Base-by-base conservation (phyloP, 1,284 basidiomycete genomes). In the Apiotrichum brassicae region DNA sequence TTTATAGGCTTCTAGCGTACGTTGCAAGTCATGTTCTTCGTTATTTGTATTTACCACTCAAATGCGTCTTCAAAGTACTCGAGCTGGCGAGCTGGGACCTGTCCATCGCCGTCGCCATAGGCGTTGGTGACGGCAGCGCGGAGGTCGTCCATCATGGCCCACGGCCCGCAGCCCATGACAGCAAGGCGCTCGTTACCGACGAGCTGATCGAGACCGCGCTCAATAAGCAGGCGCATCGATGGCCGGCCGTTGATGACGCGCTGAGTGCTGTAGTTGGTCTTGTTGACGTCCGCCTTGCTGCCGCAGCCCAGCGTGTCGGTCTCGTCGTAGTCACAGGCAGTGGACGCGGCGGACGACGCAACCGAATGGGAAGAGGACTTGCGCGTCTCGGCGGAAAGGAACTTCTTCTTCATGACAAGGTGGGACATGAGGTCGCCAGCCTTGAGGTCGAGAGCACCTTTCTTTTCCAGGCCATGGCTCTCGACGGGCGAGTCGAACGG, bases 61-160 rank as follows among this genome's bases (percentile, higher is more conserved):
- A 62, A 64, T 24, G 49, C 46, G 38, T 64, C 61, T 43, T 62
- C 62, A 43, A 62, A 67, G 45, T 65, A 64, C 43, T 62, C 61
- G 9, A 65, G 33, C 43, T 51, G 48, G 1, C 36, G 30, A 0
- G 53, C 57, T 2, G 43, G 34, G 1, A 60, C 52, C 41, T 58
- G 49, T 1, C 53, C 53, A 14, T 56, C 42, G 9, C 53, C 47
- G 1, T 22, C 43, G 2, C 61, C 63, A 39, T 64, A 65, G 1
- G 45, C n/a, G 3, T 38, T 43, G 0, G 47, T 47, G 3, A 65
- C 53, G 1, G 53, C 54, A 16, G 32, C 26, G 11, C 65, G 38
- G 41, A 65, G 32, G 30, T 65, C 63, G 48, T 67, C 63, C 56
- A 61, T 62, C 65, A 65, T 65, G 6, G n/a, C 42, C 1, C 48